These are phyloP conservation scores for Physcomitrium patens DNA, from an alignment of 225 moss, liverwort and hornwort species.

Conservation along the genomic window DNA sequence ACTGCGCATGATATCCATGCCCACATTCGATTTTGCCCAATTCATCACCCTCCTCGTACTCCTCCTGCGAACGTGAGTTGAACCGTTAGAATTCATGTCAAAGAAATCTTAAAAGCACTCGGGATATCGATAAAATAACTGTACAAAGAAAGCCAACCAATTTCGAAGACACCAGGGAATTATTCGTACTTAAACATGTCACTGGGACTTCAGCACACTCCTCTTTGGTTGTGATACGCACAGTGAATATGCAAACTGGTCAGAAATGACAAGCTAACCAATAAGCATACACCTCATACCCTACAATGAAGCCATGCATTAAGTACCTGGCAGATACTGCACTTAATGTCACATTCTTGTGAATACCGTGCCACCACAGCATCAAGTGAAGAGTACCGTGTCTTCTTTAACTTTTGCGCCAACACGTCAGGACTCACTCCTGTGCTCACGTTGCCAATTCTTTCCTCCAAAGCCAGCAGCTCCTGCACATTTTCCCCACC, in stretches of 20 bases:
- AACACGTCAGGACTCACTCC: conserved; percentile 67
- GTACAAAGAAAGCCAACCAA: not conserved
- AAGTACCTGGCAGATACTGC: conserved; percentile 86
- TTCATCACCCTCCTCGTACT: conserved; percentile 86
- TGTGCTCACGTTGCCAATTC: conserved; percentile 89
- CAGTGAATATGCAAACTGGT: no score
- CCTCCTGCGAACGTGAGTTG: conserved; percentile 56
- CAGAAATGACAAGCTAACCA: no score
- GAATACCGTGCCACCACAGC: conserved; percentile 61
- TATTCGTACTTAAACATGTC: no score
- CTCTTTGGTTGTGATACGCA: no score
- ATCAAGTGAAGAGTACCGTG: conserved; percentile 67
- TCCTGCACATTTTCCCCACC: conserved; percentile 49
- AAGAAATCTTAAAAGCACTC: not conserved
- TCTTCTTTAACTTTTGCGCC: conserved; percentile 65
- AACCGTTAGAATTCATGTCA: conserved; percentile 12
- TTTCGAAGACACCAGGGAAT: no score
- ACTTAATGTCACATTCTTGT: conserved; percentile 83
- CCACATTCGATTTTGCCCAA: conserved; percentile 85
- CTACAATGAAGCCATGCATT: not conserved
- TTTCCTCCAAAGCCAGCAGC: conserved; percentile 87
- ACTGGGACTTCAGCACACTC: no score
- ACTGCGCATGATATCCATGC: conserved; percentile 75
- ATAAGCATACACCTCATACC: not conserved
- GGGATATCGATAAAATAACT: not conserved